A percentile compares a stretch with the other conserved stretches of the same genome.
phyloP scores from a whole-genome alignment of 768 basidiomycete genomes.

The Boletus rubroflammeus region DNA sequence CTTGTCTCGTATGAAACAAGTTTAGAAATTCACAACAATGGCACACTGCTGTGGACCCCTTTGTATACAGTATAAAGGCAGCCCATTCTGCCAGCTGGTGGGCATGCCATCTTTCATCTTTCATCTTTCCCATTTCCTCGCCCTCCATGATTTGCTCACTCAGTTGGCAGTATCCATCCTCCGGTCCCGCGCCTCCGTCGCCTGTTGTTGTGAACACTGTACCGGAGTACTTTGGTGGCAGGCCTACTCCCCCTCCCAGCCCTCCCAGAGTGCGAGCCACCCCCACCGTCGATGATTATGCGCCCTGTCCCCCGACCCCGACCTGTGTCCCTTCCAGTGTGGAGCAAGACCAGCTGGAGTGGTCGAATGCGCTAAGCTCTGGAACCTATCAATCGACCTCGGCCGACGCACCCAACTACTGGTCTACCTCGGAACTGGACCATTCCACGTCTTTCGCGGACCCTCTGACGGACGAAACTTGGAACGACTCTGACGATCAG shows the following conservation, averaged over 20 bases:
- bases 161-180: neutral
- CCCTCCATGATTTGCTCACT: neutral
- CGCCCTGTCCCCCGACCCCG: conserved; percentile 18
- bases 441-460: neutral
- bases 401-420: neutral
- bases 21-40: neutral
- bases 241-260: conserved; percentile 6
- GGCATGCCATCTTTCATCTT: neutral
- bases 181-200: conserved; percentile 3
- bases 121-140: neutral
- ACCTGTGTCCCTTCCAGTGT: neutral
- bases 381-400: neutral
- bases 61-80: conserved; percentile 19
- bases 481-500: neutral
- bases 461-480: neutral
- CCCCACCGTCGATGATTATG: neutral
- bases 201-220: conserved; percentile 3
- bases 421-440: neutral
- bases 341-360: neutral
- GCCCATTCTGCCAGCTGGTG: neutral
- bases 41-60: neutral
- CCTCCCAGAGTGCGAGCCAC: neutral
- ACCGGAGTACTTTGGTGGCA: neutral
- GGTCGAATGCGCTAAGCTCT: neutral
- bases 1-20: no score